These are phyloP conservation scores for Ampelomyces quisqualis DNA, from an alignment of 2,329 filamentous ascomycete species.

Conservation along the genomic window DNA sequence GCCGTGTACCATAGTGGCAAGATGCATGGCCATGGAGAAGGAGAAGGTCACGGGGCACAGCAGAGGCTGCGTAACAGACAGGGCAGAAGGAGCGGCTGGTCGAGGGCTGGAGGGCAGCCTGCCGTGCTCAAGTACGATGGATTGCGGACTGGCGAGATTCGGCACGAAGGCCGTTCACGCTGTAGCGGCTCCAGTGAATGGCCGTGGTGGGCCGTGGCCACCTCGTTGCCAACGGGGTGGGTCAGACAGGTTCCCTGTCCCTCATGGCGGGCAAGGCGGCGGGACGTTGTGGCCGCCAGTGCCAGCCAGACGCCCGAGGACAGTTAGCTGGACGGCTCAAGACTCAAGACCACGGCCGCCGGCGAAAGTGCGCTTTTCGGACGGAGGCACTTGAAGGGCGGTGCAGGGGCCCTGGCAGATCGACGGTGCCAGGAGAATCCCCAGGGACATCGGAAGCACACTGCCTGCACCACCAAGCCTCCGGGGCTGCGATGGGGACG, in stretches of 20 bases:
- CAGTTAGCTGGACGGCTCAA: slow-evolving; percentile 33
- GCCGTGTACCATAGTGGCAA: slow-evolving; percentile 48
- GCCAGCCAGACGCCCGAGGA: slow-evolving; percentile 28
- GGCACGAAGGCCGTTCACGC: slow-evolving; percentile 36
- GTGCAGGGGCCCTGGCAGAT: slow-evolving; percentile 39
- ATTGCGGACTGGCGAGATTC: slow-evolving; percentile 39
- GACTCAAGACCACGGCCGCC: slow-evolving; percentile 42
- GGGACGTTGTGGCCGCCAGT: slow-evolving; percentile 41
- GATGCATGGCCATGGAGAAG: slow-evolving; percentile 45
- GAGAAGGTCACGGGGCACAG: slow-evolving; percentile 32
- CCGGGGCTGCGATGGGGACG: slow-evolving; percentile 11
- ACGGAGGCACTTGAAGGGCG: slow-evolving; percentile 24
- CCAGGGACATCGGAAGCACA: slow-evolving; percentile 29
- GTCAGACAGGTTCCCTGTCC: slow-evolving; percentile 43
- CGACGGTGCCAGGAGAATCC: slow-evolving; percentile 33
- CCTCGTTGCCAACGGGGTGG: slow-evolving; percentile 43
- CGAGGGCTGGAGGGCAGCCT: slow-evolving; percentile 28
- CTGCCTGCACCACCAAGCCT: slow-evolving; percentile 12
- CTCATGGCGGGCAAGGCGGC: slow-evolving; percentile 42
- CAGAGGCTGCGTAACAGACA: slow-evolving; percentile 38
- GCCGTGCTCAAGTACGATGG: slow-evolving; percentile 43
- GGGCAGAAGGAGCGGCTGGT: slow-evolving; percentile 8
- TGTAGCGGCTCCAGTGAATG: slow-evolving; percentile 34
- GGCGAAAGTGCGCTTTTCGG: slow-evolving; percentile 44
- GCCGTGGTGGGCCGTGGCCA: slow-evolving; percentile 36